Conservation (phyloP, 805 yeast species). For the Lachancea quebecensis region DNA sequence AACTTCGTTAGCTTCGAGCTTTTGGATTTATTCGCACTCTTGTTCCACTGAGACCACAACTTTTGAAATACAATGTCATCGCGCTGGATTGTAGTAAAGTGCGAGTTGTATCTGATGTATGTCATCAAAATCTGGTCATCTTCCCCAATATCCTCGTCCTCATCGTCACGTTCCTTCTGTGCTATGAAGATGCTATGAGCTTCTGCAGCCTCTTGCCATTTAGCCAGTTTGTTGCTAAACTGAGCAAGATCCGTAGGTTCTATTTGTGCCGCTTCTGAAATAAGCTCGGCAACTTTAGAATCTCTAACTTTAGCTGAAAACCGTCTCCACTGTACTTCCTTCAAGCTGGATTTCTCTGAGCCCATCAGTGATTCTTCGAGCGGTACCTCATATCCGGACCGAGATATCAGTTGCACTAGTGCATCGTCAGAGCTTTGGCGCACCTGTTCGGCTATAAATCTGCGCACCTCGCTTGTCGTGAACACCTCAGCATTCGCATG, state of each 20-base stretch:
- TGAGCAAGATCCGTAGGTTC: constrained; percentile 36
- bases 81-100: constrained; percentile 64
- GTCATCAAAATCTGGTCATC: constrained; percentile 70
- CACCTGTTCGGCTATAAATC: constrained; percentile 16
- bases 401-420: constrained; percentile 35
- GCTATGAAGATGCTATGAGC: constrained; percentile 51
- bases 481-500: constrained; percentile 20
- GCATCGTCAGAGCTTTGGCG: constrained; percentile 23
- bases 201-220: constrained; percentile 66
- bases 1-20: constrained; percentile 24
- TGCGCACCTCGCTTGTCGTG: constrained; percentile 20
- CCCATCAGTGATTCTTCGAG: constrained; percentile 15
- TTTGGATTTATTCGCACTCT: constrained; percentile 11
- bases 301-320: constrained; percentile 60
- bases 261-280: constrained; percentile 37
- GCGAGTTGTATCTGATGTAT: constrained; percentile 60
- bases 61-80: constrained; percentile 47
- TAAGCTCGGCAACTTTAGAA: constrained; percentile 61
- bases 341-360: constrained; percentile 31
- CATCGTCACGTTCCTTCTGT: constrained; percentile 38
- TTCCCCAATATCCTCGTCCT: constrained; percentile 53
- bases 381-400: constrained; percentile 29
- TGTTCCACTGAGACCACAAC: constrained; percentile 25
- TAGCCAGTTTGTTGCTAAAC: constrained; percentile 50
- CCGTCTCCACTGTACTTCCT: constrained; percentile 49